These are phyloP conservation scores for Eutrema japonicum DNA, from an alignment of 345 rosid species.

Conservation along the genomic window DNA sequence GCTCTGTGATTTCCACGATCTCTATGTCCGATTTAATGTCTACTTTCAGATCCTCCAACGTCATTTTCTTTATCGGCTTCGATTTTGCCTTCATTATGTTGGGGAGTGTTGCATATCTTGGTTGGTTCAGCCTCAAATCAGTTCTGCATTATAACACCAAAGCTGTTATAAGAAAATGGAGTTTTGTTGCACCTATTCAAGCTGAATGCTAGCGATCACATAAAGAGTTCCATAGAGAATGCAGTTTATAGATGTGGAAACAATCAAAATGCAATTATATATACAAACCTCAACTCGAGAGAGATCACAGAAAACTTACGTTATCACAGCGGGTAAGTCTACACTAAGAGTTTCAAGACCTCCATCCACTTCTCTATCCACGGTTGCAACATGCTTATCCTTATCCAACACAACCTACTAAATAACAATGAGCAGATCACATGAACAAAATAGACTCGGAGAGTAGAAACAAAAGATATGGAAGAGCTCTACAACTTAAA, in stretches of 20 bases:
- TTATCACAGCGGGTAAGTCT: conserved; percentile 86
- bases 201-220: neutral
- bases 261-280: neutral
- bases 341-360: conserved; percentile 82
- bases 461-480: neutral
- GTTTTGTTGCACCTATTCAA: too few species aligned
- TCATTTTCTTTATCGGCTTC: conserved; percentile 73
- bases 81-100: conserved; percentile 97
- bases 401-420: conserved; percentile 84
- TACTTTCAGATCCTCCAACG: conserved; percentile 67
- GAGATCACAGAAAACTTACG: conserved; percentile 50
- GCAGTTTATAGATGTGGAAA: too few species aligned
- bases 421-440: conserved; percentile 32
- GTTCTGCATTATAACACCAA: conserved; percentile 56
- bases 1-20: conserved; percentile 73
- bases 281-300: conserved; percentile 3
- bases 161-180: neutral
- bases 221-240: neutral
- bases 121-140: conserved; percentile 92
- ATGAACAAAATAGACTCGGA: neutral
- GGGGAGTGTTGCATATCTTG: conserved; percentile 92
- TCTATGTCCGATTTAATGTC: conserved; percentile 64
- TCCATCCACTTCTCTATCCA: conserved; percentile 96
- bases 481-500: neutral
- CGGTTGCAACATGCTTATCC: conserved; percentile 68